A percentile compares a stretch with the other conserved stretches of the same genome.
Evolutionary conservation across 805 yeast genomes (phyloP).

Genomic region (Spencermartinsiella europaea): DNA sequence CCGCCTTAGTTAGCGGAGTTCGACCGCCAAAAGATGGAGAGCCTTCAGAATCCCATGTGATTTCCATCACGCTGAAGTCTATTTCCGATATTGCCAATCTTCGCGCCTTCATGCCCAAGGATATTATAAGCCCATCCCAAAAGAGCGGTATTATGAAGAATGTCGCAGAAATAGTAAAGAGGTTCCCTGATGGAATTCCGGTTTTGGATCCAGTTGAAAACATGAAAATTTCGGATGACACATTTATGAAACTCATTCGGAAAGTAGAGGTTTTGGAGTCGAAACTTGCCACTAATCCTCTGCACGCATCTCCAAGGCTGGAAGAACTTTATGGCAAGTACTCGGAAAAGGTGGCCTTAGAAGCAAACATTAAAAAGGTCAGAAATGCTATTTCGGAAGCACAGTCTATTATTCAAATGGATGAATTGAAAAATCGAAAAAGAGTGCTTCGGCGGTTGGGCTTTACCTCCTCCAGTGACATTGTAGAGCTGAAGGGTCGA

Average conservation of each 20-base stretch:
- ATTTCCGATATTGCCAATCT: conserved; percentile 72
- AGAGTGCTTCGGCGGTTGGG: conserved; percentile 89
- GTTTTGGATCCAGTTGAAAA: conserved; percentile 81
- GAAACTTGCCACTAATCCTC: conserved; percentile 67
- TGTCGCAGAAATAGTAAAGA: conserved; percentile 69
- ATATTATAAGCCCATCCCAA: conserved; percentile 41
- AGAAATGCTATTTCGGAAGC: conserved; percentile 72
- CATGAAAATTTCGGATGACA: conserved; percentile 84
- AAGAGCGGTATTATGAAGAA: conserved; percentile 63
- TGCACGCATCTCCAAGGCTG: conserved; percentile 43
- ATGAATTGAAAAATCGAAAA: conserved; percentile 88
- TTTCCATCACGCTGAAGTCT: conserved; percentile 80
- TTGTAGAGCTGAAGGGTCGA: conserved; percentile 93
- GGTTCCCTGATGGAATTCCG: conserved; percentile 92
- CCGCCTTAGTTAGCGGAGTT: conserved; percentile 80
- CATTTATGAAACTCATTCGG: conserved; percentile 62
- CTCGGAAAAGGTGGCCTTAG: conserved; percentile 56
- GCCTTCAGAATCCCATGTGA: conserved; percentile 62
- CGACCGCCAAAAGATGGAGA: conserved; percentile 74
- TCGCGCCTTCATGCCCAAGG: conserved; percentile 74
- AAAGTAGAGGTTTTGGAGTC: conserved; percentile 81
- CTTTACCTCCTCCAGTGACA: conserved; percentile 81
- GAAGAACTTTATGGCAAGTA: conserved; percentile 61
- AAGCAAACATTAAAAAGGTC: conserved; percentile 51
- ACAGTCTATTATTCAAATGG: conserved; percentile 87